Base-by-base conservation (phyloP, 2,329 filamentous ascomycete genomes). In the Hypoxylon sp. region DNA sequence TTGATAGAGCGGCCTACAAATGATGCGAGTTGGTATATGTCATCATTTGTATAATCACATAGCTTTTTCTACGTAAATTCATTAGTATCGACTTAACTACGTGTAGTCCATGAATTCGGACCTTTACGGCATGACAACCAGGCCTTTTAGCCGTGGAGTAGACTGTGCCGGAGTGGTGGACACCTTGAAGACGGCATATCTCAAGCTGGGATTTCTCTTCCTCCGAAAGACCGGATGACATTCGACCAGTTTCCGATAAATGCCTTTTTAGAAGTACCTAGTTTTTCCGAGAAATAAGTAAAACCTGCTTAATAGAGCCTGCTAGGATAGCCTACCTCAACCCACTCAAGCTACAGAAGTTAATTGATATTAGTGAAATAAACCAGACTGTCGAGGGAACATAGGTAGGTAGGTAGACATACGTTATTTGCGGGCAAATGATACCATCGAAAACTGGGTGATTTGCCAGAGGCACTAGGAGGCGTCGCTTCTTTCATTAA, bases 351-450 rank as follows among this genome's bases (percentile, higher is more conserved):
- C 43, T 47, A 47, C 12, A 6, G 21, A 5, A 3, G 11, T 14
- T n/a, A 3, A 9, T 47, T 27, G 27, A 21, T n/a, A 41, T 21
- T 11, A 4, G 37, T 21, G 5, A 21, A 41, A 21, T 41, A 21
- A 11, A 41, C 7, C 37, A 11, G 16, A 11, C 8, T 11, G 16
- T 7, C 7, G 25, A 27, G 43, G 8, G 11, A 47, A 47, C 37
- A 19, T 12, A n/a, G n/a, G n/a, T n/a, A n/a, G n/a, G n/a, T n/a
- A n/a, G n/a, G n/a, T 41, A 11, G n/a, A 27, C 43, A n/a, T 47
- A 47, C 43, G 25, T 47, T 47, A 29, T 47, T 47, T 29, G 23
- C 43, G 5, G 43, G 43, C 14, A 47, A 47, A 27, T 47, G 43
- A 16, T 47, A 47, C 43, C 43, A 47, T 21, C 43, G 43, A 29